Evolutionary conservation across 1,139 yeast species (phyloP).

Genomic region (Meyerozyma guilliermondii): DNA sequence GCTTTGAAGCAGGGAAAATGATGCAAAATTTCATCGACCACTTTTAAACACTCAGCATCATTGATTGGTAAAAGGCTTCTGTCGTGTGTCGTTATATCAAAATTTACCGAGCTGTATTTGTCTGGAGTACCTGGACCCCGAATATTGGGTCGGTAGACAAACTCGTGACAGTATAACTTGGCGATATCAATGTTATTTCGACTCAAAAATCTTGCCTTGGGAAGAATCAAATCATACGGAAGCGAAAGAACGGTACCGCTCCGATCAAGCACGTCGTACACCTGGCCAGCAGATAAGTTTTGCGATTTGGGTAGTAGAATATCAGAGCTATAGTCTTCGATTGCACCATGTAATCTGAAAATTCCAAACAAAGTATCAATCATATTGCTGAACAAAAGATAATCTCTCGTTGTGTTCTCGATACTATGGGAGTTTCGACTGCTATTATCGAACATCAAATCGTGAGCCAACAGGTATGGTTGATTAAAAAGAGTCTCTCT

Average conservation of each 20-base stretch:
- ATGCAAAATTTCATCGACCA: slow-evolving; percentile 66
- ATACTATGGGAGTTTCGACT: slow-evolving; percentile 18
- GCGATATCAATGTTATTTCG: slow-evolving; percentile 50
- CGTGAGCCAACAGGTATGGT: slow-evolving; percentile 78
- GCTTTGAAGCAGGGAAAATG: slow-evolving; percentile 59
- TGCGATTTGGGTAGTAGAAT: slow-evolving; percentile 78
- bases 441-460: slow-evolving; percentile 65
- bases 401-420: slow-evolving; percentile 27
- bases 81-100: slow-evolving; percentile 67
- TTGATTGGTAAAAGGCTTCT: slow-evolving; percentile 43
- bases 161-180: slow-evolving; percentile 70
- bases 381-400: slow-evolving; percentile 44
- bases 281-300: slow-evolving; percentile 54
- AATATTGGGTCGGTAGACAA: slow-evolving; percentile 67
- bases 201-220: slow-evolving; percentile 81
- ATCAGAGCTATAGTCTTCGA: slow-evolving; percentile 56
- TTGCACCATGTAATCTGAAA: slow-evolving; percentile 81
- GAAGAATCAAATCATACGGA: slow-evolving; percentile 84
- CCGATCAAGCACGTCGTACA: slow-evolving; percentile 76
- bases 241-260: slow-evolving; percentile 84
- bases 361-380: slow-evolving; percentile 52
- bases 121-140: slow-evolving; percentile 64
- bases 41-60: slow-evolving; percentile 86
- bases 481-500: slow-evolving; percentile 79
- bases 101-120: slow-evolving; percentile 75